phyloP scores from a whole-genome alignment of 805 yeast species.

The Hanseniaspora meyeri region DNA sequence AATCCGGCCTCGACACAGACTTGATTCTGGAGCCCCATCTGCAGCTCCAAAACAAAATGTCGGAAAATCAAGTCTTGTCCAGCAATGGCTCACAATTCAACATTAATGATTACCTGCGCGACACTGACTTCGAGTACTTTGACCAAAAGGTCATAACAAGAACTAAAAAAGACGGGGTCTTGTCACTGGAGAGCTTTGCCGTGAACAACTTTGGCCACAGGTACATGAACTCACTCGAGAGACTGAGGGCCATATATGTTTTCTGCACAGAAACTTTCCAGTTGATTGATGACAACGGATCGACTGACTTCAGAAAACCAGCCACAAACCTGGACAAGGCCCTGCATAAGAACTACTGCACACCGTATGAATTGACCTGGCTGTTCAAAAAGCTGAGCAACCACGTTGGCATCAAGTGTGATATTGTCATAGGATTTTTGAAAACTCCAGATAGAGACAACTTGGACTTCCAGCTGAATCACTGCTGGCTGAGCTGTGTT shows the following conservation, averaged over 20 bases:
- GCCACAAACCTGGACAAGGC: slow-evolving; percentile 34
- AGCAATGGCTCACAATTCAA: slow-evolving; percentile 14
- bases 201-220: slow-evolving; percentile 40
- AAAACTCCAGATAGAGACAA: slow-evolving; percentile 59
- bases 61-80: slow-evolving; percentile 34
- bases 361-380: slow-evolving; percentile 64
- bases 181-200: slow-evolving; percentile 45
- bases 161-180: slow-evolving; percentile 30
- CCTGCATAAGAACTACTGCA: slow-evolving; percentile 39
- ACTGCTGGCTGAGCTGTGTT: slow-evolving; percentile 76
- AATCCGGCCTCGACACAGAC: slow-evolving; percentile 37
- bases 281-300: slow-evolving; percentile 31
- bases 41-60: slow-evolving; percentile 33
- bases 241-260: slow-evolving; percentile 51
- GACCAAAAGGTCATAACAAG: slow-evolving; percentile 33
- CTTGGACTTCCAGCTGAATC: slow-evolving; percentile 44
- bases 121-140: slow-evolving; percentile 30
- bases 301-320: slow-evolving; percentile 27
- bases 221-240: slow-evolving; percentile 43
- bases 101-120: slow-evolving; percentile 23
- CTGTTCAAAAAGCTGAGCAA: slow-evolving; percentile 62
- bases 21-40: slow-evolving; percentile 52
- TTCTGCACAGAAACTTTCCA: slow-evolving; percentile 50
- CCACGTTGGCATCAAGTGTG: slow-evolving; percentile 58
- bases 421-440: slow-evolving; percentile 69